A percentile compares a stretch with the other conserved stretches of the same genome.
phyloP scores from a whole-genome alignment of 1,139 yeast genomes.

The Lodderomyces beijingensis region DNA sequence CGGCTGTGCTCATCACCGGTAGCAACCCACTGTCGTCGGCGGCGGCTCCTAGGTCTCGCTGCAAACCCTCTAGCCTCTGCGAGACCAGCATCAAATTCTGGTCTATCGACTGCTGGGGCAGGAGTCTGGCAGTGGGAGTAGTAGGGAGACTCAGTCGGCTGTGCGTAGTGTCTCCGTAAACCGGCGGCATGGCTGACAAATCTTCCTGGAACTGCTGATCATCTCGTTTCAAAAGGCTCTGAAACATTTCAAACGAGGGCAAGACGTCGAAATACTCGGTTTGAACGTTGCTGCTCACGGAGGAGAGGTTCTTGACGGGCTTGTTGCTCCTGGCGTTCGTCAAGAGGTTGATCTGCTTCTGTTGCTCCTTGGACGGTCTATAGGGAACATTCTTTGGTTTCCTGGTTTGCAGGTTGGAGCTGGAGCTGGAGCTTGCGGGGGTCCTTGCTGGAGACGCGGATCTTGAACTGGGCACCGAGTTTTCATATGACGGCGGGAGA shows the following conservation, averaged over 20 bases:
- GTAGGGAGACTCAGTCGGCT: conserved; percentile 27
- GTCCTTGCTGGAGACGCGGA: not conserved
- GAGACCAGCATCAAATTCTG: conserved; percentile 16
- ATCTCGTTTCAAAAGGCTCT: conserved; percentile 48
- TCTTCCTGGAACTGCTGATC: conserved; percentile 41
- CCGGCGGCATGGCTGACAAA: conserved; percentile 34
- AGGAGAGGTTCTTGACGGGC: conserved; percentile 18
- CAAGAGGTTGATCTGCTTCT: conserved; percentile 29
- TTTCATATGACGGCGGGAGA: conserved; percentile 4
- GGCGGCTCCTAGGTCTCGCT: conserved; percentile 1
- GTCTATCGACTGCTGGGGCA: conserved; percentile 13
- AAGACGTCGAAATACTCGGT: conserved; percentile 51
- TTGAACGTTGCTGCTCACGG: conserved; percentile 28
- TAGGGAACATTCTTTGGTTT: conserved; percentile 25
- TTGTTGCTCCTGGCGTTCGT: conserved; percentile 9
- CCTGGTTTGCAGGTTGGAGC: not conserved
- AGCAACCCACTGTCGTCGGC: conserved; percentile 13
- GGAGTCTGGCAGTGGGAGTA: conserved; percentile 15
- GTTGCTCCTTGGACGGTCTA: conserved; percentile 33
- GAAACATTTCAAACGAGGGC: conserved; percentile 65
- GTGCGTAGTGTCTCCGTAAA: conserved; percentile 32
- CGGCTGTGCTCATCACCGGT: conserved; percentile 8
- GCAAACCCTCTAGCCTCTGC: conserved; percentile 14
- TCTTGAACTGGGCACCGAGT: conserved; percentile 1
- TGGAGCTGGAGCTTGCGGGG: not conserved